Percentiles rank a stretch among this genome's conserved stretches.
Evolutionary conservation across 2,329 filamentous ascomycete species (phyloP).

Genomic region (Aspergillus fumigatus): DNA sequence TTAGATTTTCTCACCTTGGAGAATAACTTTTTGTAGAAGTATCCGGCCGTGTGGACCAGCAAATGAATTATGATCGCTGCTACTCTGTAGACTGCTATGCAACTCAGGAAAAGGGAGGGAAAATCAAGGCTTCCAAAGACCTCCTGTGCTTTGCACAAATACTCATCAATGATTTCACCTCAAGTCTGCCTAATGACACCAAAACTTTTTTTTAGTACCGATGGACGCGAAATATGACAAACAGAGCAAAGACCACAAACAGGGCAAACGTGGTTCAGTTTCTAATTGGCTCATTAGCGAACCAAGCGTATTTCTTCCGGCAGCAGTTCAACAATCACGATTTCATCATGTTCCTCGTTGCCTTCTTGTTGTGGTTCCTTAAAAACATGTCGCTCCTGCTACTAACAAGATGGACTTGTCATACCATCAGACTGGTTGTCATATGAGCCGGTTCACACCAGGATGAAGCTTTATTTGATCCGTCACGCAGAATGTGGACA

Average conservation of each 20-base stretch:
- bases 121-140: not conserved
- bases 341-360: not conserved
- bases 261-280: slow-evolving; percentile 7
- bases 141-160: not conserved
- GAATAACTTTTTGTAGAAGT: not conserved
- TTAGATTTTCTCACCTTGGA: not conserved
- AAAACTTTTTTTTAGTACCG: slow-evolving; percentile 14
- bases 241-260: slow-evolving; percentile 12
- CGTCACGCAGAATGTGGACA: slow-evolving; percentile 87
- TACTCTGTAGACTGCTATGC: not conserved
- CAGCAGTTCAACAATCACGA: not conserved
- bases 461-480: slow-evolving; percentile 67
- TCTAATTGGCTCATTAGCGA: slow-evolving; percentile 20
- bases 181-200: not conserved
- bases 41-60: not conserved
- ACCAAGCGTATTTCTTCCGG: slow-evolving; percentile 1
- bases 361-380: not conserved
- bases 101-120: not conserved
- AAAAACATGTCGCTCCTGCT: not conserved
- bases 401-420: not conserved
- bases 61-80: not conserved
- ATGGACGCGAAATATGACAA: not conserved
- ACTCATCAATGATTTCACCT: not conserved
- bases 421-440: not conserved
- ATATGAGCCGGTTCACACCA: not conserved